phyloP scores from a whole-genome alignment of 805 yeast genomes.

The Scheffersomyces spartinae region DNA sequence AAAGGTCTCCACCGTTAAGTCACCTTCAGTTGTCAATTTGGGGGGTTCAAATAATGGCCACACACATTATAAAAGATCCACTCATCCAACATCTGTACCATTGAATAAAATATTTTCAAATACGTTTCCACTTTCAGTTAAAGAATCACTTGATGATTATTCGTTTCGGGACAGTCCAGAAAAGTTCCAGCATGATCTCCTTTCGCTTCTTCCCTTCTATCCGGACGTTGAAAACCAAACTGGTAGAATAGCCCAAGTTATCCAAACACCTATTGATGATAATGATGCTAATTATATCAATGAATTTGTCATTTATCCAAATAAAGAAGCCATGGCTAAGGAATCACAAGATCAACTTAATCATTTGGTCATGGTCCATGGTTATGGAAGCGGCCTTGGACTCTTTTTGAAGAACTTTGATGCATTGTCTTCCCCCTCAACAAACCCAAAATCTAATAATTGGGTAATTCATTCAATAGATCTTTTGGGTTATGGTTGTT shows the following conservation, averaged over 20 bases:
- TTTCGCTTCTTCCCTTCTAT: constrained; percentile 35
- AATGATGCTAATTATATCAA: constrained; percentile 22
- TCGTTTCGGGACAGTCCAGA: constrained; percentile 22
- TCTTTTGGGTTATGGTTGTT: constrained; percentile 81
- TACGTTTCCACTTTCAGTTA: constrained; percentile 45
- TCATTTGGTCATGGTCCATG: constrained; percentile 34
- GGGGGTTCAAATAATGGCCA: too few relatives aligned
- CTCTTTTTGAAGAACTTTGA: constrained; percentile 29
- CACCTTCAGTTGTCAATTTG: too few relatives aligned
- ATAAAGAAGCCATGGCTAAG: constrained; percentile 7
- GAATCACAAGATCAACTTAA: constrained; percentile 12
- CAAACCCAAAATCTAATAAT: constrained; percentile 16
- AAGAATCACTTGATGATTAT: constrained; percentile 45
- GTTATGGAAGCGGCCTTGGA: constrained; percentile 35
- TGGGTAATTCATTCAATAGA: constrained; percentile 85
- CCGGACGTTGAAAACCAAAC: constrained; percentile 16
- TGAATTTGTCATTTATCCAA: constrained; percentile 29
- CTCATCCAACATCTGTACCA: constrained; percentile 62
- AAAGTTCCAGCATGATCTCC: constrained; percentile 35
- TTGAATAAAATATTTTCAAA: constrained; percentile 38
- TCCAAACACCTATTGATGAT: constrained; percentile 18
- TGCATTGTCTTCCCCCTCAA: constrained; percentile 8
- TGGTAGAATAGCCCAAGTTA: constrained; percentile 19
- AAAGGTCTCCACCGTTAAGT: too few relatives aligned
- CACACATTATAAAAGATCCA: constrained; percentile 34